Evolutionary conservation across 2,329 filamentous ascomycete species (phyloP), one percentile per base, ranked within the genome.

Genomic region (Botrytis paeoniae): DNA sequence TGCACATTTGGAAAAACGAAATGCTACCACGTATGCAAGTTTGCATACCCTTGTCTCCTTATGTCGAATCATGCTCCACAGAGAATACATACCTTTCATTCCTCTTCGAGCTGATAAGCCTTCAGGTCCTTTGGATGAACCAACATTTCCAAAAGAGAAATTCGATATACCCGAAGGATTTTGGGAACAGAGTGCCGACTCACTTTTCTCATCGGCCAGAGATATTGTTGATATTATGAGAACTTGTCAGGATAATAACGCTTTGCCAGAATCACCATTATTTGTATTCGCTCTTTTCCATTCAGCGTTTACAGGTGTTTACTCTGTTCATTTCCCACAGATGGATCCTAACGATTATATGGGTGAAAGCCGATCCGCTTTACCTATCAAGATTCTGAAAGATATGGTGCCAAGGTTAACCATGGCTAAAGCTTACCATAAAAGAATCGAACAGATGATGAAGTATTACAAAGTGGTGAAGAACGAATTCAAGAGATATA

Each of bases 11-110:
- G 89, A 88, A 74, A 86, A 88, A 71, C 86, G 88, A 60, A 88
- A 88, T 2, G 88, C 88, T 1, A 90, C 89, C 63, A 86, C 87
- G 12, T 93, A 91, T 78, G 87, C 90, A 16, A 85, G 91, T 5
- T 82, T 93, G 71, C 91, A 93, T 77, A 89, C 90, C 77, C 85
- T 92, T 0, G 87, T 89, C 73, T 86, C 87, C 2, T 83, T 93
- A 3, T 92, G 89, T 79, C 85, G 87, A 72, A 89, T 93, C 75
- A 89, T 92, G 83, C 84, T 93, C 41, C 89, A 92, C 78, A 85
- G 91, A 75, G 90, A 92, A 79, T 92, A 90, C 75, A 85, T 92
- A 39, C 89, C 90, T 0, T 92, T 91, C 78, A 85, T 91, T 25
- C 88, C 90, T 2, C 83, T 91, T 25, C 84, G 85, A 14, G 88